These are phyloP conservation scores for Dovyalis caffra DNA, from an alignment of 345 rosid species.

Conservation along the genomic window DNA sequence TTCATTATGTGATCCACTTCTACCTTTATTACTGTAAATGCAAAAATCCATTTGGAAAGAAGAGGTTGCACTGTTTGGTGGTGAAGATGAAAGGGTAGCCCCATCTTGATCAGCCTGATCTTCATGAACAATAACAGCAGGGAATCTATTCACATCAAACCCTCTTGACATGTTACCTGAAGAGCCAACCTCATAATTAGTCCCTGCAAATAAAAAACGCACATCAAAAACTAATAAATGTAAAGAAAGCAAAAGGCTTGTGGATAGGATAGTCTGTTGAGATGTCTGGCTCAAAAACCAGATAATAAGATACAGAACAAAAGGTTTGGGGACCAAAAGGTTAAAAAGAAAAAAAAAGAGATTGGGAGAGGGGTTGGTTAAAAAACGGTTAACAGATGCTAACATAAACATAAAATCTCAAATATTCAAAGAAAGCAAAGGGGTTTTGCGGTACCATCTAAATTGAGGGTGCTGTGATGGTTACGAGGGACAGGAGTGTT, in stretches of 20 bases:
- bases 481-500: slow-evolving; percentile 49
- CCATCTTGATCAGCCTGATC: slow-evolving; percentile 52
- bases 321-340: neutral
- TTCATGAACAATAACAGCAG: slow-evolving; percentile 17
- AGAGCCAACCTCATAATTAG: slow-evolving; percentile 7
- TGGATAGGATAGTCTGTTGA: neutral
- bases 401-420: neutral
- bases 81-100: slow-evolving; percentile 48
- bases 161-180: slow-evolving; percentile 28
- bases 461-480: slow-evolving; percentile 9
- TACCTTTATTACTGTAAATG: slow-evolving; percentile 43
- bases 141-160: slow-evolving; percentile 47
- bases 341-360: too few relatives aligned
- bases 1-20: slow-evolving; percentile 43
- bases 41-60: slow-evolving; percentile 87
- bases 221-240: neutral
- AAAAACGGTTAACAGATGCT: neutral
- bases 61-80: slow-evolving; percentile 80
- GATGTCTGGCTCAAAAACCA: slow-evolving; percentile 2
- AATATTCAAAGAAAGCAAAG: slow-evolving; percentile 31
- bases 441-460: slow-evolving; percentile 34
- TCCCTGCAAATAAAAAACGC: slow-evolving; percentile 17
- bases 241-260: neutral
- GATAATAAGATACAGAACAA: neutral
- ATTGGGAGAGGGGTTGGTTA: too few relatives aligned